Evolutionary conservation across 2,329 filamentous ascomycete genomes (phyloP), one percentile per base, ranked within the genome.

Genomic region (Alternaria atra): DNA sequence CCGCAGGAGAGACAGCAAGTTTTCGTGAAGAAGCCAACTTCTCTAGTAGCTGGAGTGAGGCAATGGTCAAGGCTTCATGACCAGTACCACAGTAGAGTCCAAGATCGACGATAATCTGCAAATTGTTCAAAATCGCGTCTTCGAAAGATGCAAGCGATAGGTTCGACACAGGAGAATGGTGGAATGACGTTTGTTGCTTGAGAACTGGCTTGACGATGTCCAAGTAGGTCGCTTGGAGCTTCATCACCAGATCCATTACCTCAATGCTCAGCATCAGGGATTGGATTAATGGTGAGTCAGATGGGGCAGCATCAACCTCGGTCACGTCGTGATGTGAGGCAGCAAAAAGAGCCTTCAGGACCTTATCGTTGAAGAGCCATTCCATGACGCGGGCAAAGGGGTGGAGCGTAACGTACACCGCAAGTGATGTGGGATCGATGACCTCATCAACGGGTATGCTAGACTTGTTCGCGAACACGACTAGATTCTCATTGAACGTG

Each of bases 381-480:
- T 99, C 95, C 91, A 98, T 97, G 15, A 97, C 90, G 60, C 96
- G 89, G 3, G 92, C 89, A 73, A 98, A 99, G 0, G 96, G 94
- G 80, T 99, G 96, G 54, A 97, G 86, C 25, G 89, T 88, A 60
- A 95, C 89, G 75, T 99, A 99, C 6, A 87, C 86, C 51, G 89
- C 87, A 5, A 98, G 83, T 57, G 91, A 91, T 3, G 90, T 90
- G 4, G 92, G 86, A 42, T 86, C 86, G 66, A 97, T 92, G 15
- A 91, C 87, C 9, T 86, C 81, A 75, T 97, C 93, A 15, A 97
- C 89, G 27, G 87, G 83, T 30, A 96, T 84, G 61, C 86, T 90
- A 2, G 92, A 91, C 72, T 91, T 87, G 75, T 93, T 96, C 39
- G 91, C 91, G 70, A 97, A 88, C 30, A 94, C 85, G 40, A 98